These are phyloP conservation scores for Aspergillus sojae DNA, from an alignment of 2,329 filamentous ascomycete genomes.

Conservation along the genomic window DNA sequence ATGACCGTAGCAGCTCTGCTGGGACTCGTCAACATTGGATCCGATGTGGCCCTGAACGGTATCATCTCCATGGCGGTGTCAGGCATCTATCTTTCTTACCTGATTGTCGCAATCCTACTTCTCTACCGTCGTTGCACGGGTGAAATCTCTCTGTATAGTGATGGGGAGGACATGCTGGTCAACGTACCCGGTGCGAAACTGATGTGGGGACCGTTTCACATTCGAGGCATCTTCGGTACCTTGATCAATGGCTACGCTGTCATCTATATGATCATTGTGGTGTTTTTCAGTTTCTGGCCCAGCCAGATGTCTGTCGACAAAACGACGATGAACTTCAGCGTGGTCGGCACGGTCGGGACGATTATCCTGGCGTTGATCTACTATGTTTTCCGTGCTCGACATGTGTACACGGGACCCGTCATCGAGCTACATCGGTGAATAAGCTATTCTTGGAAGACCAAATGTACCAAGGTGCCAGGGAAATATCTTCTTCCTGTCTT, in stretches of 20 bases:
- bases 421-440: slow-evolving; percentile 19
- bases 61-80: slow-evolving; percentile 38
- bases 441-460: not conserved
- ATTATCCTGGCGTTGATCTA: slow-evolving; percentile 46
- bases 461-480: no score
- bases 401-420: slow-evolving; percentile 38
- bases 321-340: slow-evolving; percentile 52
- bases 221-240: slow-evolving; percentile 39
- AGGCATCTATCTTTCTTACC: slow-evolving; percentile 35
- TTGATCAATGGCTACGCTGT: slow-evolving; percentile 49
- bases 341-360: slow-evolving; percentile 46
- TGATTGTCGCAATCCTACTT: slow-evolving; percentile 30
- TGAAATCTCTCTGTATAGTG: slow-evolving; percentile 18
- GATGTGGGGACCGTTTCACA: slow-evolving; percentile 33
- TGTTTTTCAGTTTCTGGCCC: slow-evolving; percentile 56
- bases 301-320: slow-evolving; percentile 36
- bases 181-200: slow-evolving; percentile 31
- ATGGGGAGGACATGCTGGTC: slow-evolving; percentile 22
- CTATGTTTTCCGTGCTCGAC: slow-evolving; percentile 39
- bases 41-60: slow-evolving; percentile 34
- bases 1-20: slow-evolving; percentile 33
- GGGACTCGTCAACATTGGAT: slow-evolving; percentile 38
- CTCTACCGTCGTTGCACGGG: slow-evolving; percentile 31
- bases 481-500: not conserved
- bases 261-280: slow-evolving; percentile 50